Evolutionary conservation across 2,329 filamentous ascomycete species (phyloP).

Genomic region (Colletotrichum trifolii): DNA sequence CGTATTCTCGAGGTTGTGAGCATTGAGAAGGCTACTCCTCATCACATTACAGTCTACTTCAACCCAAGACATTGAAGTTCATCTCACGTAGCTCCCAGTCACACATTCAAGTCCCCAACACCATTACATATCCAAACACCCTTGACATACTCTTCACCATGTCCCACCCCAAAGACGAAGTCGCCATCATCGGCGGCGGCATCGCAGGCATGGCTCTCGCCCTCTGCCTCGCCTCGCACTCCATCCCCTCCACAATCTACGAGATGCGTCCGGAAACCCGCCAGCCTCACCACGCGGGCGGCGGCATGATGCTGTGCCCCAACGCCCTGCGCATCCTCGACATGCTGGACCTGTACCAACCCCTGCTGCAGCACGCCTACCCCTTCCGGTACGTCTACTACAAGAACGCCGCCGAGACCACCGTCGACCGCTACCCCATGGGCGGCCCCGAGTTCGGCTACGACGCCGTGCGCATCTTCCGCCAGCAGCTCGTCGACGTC

Average conservation of each 20-base stretch:
- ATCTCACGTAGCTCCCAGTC: not conserved
- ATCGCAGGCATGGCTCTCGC: constrained; percentile 52
- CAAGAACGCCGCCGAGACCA: constrained; percentile 46
- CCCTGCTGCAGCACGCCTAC: constrained; percentile 57
- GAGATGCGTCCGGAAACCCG: constrained; percentile 54
- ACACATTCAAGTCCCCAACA: not conserved
- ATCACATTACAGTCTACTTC: too few species aligned
- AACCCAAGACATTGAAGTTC: too few species aligned
- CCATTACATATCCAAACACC: not conserved
- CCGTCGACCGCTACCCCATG: constrained; percentile 58
- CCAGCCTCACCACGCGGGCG: constrained; percentile 57
- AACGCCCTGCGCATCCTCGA: constrained; percentile 68
- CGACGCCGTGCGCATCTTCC: constrained; percentile 63
- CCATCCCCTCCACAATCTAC: constrained; percentile 62
- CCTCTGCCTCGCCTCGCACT: constrained; percentile 62
- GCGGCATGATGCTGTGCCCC: constrained; percentile 69
- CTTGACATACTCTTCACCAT: not conserved
- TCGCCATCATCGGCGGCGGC: constrained; percentile 33
- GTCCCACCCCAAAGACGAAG: constrained; percentile 4
- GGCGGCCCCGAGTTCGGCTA: constrained; percentile 63
- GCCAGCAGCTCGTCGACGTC: constrained; percentile 57
- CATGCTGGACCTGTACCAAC: constrained; percentile 57
- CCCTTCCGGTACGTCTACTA: constrained; percentile 64
- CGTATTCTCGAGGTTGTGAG: too few species aligned
- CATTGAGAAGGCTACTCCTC: too few species aligned